phyloP scores from a whole-genome alignment of 768 basidiomycete species.

The Inosperma sp. region DNA sequence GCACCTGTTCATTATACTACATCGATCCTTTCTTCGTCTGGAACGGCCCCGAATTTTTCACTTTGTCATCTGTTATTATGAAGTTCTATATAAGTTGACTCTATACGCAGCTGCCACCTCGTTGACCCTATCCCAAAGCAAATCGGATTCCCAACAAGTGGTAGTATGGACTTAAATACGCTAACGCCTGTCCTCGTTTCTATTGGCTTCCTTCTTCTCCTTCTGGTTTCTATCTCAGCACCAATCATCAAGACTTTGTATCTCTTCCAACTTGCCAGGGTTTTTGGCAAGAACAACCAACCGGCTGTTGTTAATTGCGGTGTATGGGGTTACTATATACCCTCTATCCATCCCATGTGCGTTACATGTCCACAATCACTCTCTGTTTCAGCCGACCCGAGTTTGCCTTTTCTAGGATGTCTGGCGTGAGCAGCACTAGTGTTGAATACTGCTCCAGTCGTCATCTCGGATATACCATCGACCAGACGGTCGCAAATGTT shows the following conservation, averaged over 20 bases:
- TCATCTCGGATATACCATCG: conserved; percentile 53
- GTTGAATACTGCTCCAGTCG: conserved; percentile 42
- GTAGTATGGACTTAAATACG: conserved; percentile 28
- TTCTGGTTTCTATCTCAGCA: conserved; percentile 57
- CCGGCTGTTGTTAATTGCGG: conserved; percentile 45
- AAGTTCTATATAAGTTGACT: too few species aligned
- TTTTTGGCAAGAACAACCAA: conserved; percentile 15
- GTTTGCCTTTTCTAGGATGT: conserved; percentile 29
- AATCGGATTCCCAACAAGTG: too few species aligned
- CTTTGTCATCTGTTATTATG: too few species aligned
- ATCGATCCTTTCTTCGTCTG: too few species aligned
- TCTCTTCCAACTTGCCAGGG: conserved; percentile 45
- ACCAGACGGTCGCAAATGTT: conserved; percentile 42
- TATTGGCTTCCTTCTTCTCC: conserved; percentile 53
- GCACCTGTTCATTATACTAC: too few species aligned
- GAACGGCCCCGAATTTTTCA: too few species aligned
- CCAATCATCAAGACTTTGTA: conserved; percentile 55
- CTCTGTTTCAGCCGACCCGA: not conserved
- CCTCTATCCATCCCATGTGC: conserved; percentile 42
- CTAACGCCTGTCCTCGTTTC: conserved; percentile 43
- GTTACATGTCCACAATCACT: conserved; percentile 15
- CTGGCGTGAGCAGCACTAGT: conserved; percentile 37
- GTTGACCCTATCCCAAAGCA: too few species aligned
- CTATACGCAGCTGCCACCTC: too few species aligned
- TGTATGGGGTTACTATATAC: conserved; percentile 61